Evolutionary conservation across 305 asterid genomes (phyloP).

Genomic region (Rubia tinctorum): DNA sequence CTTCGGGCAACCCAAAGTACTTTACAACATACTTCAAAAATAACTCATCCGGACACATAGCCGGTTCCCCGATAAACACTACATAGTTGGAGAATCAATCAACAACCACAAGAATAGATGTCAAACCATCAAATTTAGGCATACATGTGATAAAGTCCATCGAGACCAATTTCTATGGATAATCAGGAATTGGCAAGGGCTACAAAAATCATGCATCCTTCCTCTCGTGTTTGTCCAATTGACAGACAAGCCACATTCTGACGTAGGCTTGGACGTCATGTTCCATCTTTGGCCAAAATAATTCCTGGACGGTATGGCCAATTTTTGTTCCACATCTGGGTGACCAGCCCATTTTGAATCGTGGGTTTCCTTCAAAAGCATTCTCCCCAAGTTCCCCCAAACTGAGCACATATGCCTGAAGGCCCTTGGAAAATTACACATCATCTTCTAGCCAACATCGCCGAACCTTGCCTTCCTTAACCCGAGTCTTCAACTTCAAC

Average conservation of each 20-base stretch:
- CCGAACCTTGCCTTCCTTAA: too few relatives aligned
- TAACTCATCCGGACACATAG: neutral
- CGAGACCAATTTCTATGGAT: too few relatives aligned
- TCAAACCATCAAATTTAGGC: neutral
- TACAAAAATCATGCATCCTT: neutral
- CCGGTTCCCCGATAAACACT: neutral
- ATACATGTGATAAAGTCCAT: too few relatives aligned
- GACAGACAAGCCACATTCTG: neutral
- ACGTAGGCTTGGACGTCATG: neutral
- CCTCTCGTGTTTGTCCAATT: neutral
- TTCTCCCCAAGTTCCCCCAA: neutral
- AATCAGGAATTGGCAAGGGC: too few relatives aligned
- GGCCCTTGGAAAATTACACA: neutral
- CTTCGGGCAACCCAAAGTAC: too few relatives aligned
- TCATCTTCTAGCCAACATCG: too few relatives aligned
- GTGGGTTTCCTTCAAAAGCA: neutral
- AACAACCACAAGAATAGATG: constrained; percentile 1
- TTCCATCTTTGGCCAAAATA: too few relatives aligned
- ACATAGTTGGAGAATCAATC: neutral
- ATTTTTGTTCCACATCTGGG: neutral
- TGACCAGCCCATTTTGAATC: neutral
- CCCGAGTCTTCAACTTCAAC: too few relatives aligned
- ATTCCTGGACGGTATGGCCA: neutral
- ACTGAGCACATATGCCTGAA: neutral
- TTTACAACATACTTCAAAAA: too few relatives aligned